These are phyloP conservation scores for Whalleya microplaca DNA, from an alignment of 2,329 filamentous ascomycete genomes.

Conservation along the genomic window DNA sequence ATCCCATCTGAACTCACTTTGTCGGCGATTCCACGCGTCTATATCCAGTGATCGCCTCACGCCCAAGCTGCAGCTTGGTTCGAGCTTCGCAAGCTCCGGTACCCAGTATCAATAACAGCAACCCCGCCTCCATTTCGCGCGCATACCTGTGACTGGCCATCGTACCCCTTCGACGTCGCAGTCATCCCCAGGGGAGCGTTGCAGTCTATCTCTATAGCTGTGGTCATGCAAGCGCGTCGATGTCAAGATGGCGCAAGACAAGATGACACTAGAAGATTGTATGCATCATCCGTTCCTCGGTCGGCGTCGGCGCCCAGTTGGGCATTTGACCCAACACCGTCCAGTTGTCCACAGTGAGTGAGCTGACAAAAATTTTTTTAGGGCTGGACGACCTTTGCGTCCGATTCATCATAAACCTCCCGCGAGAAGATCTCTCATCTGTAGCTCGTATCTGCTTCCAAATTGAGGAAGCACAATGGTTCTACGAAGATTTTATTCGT, in stretches of 20 bases:
- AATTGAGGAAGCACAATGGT: conserved; percentile 99
- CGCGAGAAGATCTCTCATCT: conserved; percentile 84
- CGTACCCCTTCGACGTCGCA: conserved; percentile 1
- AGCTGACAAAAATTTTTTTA: conserved; percentile 41
- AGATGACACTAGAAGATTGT: conserved; percentile 92
- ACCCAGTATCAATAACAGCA: conserved; percentile 8
- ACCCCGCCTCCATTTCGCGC: conserved; percentile 7
- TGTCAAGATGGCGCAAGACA: conserved; percentile 72
- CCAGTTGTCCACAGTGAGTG: too few relatives aligned
- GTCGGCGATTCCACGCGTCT: background rate
- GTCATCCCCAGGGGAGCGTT: background rate
- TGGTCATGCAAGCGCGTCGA: conserved; percentile 35
- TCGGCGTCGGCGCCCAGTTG: too few relatives aligned
- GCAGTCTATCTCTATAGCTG: conserved; percentile 6
- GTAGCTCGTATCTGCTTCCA: conserved; percentile 97
- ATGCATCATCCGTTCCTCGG: conserved; percentile 38
- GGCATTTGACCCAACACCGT: too few relatives aligned
- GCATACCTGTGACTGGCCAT: conserved; percentile 12
- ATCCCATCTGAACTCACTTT: background rate
- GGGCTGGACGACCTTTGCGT: conserved; percentile 98
- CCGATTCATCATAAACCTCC: conserved; percentile 97
- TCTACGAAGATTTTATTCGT: conserved; percentile 98
- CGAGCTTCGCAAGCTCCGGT: conserved; percentile 2
- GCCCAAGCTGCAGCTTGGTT: background rate
- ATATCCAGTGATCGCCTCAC: conserved; percentile 1